Percentiles rank a stretch among this genome's conserved stretches.
phyloP scores from a whole-genome alignment of 768 basidiomycete genomes.

The Termitomyces eurrhizus region DNA sequence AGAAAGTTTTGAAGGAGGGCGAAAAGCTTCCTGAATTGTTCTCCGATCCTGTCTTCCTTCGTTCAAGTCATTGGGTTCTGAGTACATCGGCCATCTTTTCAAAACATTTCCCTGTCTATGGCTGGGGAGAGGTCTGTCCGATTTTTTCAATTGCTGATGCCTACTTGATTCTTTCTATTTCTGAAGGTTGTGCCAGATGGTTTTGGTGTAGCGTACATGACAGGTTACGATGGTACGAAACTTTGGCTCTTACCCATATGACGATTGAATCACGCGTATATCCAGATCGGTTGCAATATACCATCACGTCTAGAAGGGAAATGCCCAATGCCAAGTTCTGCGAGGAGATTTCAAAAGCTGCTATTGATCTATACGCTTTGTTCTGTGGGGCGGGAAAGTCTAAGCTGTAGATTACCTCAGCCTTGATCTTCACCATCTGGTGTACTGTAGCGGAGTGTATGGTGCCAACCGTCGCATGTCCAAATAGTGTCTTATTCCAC shows the following conservation, averaged over 20 bases:
- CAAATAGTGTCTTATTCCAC: no score
- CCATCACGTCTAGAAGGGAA: conserved; percentile 81
- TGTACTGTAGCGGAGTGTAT: background rate
- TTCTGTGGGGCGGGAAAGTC: conserved; percentile 32
- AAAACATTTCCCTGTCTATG: conserved; percentile 80
- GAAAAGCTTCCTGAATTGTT: conserved; percentile 70
- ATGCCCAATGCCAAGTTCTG: conserved; percentile 78
- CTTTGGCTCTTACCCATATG: background rate
- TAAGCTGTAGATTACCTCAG: conserved; percentile 19
- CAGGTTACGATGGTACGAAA: conserved; percentile 70
- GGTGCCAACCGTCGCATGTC: no score
- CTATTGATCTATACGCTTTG: conserved; percentile 68
- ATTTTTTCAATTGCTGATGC: background rate
- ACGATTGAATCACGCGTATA: background rate
- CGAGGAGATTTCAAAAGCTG: conserved; percentile 57
- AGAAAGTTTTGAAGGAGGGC: conserved; percentile 56
- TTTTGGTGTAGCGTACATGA: conserved; percentile 93
- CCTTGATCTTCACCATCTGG: background rate
- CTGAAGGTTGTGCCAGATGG: conserved; percentile 81
- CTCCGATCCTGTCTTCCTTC: conserved; percentile 66
- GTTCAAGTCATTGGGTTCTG: conserved; percentile 80
- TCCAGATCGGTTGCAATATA: conserved; percentile 77
- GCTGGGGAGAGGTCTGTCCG: conserved; percentile 79
- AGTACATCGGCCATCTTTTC: conserved; percentile 89
- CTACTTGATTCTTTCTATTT: background rate